Evolutionary conservation across 2,329 filamentous ascomycete species (phyloP), one percentile per base, ranked within the genome.

Genomic region (Verticillium klebahnii): DNA sequence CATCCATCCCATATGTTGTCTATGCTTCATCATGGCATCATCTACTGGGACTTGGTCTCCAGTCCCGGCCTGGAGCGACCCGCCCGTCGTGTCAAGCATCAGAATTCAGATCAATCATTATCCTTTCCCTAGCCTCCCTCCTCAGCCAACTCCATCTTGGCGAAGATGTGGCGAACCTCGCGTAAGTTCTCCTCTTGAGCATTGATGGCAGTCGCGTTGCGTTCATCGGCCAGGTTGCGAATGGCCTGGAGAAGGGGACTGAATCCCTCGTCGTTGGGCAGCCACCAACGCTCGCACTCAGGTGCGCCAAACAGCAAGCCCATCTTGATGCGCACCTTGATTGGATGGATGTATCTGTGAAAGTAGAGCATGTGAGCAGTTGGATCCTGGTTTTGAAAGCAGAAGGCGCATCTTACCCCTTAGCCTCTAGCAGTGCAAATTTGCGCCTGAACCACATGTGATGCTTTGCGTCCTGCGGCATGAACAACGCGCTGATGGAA

Each of bases 241-340:
- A 97, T 88, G 60, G 85, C 89, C 59, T 88, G 88, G 60, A 97
- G 82, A 52, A 96, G 85, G 0, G 85, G 84, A 12, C 85, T 89
- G 69, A 90, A 90, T 1, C 85, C 87, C 77, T 94, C 90, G 65
- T 92, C 86, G 72, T 95, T 85, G 2, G 93, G 91, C 2, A 97
- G 83, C 95, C 95, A 99, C 92, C 93, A 97, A 62, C 89, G 82
- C 55, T 85, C 85, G 60, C 93, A 86, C 23, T 88, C 86, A 15
- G 86, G 83, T 54, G 91, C 85, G 63, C 84, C 80, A 82, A 95
- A 97, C 29, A 92, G 74, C 56, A 90, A 84, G 36, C 90, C 87
- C 83, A 98, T 89, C 66, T 89, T 88, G 36, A 78, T 81, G 62
- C 94, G 89, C 68, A 94, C 88, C 14, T 85, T 85, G 34, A 86